Evolutionary conservation across 768 basidiomycete genomes (phyloP).

Genomic region (Boletus sp.): DNA sequence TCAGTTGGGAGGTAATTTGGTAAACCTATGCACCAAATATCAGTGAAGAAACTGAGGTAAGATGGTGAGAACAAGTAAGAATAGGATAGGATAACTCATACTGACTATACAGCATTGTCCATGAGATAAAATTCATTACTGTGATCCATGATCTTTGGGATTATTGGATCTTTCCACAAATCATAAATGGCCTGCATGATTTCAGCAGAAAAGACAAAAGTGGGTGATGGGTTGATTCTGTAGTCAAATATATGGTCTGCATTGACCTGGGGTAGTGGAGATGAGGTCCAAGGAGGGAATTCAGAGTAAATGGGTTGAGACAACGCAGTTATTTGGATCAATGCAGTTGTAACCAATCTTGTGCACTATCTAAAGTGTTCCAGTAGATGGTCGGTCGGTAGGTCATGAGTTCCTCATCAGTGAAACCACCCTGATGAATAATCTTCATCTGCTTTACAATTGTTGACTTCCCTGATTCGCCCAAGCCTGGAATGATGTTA

Average conservation of each 20-base stretch:
- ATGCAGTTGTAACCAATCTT: constrained; percentile 81
- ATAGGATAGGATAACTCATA: constrained; percentile 10
- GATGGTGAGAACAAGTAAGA: neutral
- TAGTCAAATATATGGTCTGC: constrained; percentile 67
- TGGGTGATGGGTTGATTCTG: constrained; percentile 39
- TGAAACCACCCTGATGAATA: constrained; percentile 91
- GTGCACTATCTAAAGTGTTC: constrained; percentile 86
- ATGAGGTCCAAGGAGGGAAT: neutral
- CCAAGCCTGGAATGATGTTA: constrained; percentile 22
- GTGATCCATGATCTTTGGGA: constrained; percentile 51
- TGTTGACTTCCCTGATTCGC: constrained; percentile 93
- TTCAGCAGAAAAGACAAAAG: constrained; percentile 52
- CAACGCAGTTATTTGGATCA: constrained; percentile 59
- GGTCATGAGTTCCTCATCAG: constrained; percentile 68
- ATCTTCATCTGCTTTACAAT: constrained; percentile 99
- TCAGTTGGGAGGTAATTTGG: constrained; percentile 83
- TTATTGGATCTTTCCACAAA: constrained; percentile 69
- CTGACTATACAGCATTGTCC: constrained; percentile 91
- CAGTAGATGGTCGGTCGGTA: constrained; percentile 83
- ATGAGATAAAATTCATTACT: constrained; percentile 85
- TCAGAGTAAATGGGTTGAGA: neutral
- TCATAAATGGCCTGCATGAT: constrained; percentile 68
- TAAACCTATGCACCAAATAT: constrained; percentile 77
- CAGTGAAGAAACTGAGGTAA: constrained; percentile 73
- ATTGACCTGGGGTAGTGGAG: constrained; percentile 30